Conservation (phyloP, 2,329 filamentous ascomycete species). For the Xylaria multiplex region DNA sequence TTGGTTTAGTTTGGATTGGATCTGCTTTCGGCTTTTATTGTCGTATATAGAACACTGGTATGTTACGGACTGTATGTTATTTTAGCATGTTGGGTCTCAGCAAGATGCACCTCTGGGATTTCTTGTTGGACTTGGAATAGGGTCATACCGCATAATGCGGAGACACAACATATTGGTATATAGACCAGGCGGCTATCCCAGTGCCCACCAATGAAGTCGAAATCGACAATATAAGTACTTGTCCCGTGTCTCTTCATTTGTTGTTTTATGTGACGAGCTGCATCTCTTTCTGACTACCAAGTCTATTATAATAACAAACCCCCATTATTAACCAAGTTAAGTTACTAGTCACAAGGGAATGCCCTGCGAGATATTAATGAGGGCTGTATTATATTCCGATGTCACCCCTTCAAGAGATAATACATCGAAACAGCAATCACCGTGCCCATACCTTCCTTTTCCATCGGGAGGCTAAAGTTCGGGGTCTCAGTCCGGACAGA, state of each 20-base stretch:
- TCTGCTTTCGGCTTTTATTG: constrained; percentile 23
- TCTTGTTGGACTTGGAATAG: constrained; percentile 21
- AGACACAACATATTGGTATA: constrained; percentile 15
- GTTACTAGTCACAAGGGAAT: background rate
- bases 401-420: background rate
- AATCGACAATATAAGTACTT: background rate
- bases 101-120: constrained; percentile 3
- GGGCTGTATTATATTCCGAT: background rate
- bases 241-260: background rate
- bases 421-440: background rate
- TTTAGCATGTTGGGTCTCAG: constrained; percentile 13
- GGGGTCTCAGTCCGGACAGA: background rate
- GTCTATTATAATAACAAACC: too few relatives aligned
- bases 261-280: too few relatives aligned
- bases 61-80: constrained; percentile 22
- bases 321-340: background rate
- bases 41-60: constrained; percentile 30
- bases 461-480: background rate
- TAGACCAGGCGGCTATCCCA: constrained; percentile 20
- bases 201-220: background rate
- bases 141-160: constrained; percentile 4
- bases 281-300: background rate
- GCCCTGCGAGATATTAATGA: background rate
- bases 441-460: background rate
- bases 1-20: constrained; percentile 28